Percentiles rank a stretch among this genome's conserved stretches.
Conservation (phyloP, 768 basidiomycete genomes). For the Mycena galopus region DNA sequence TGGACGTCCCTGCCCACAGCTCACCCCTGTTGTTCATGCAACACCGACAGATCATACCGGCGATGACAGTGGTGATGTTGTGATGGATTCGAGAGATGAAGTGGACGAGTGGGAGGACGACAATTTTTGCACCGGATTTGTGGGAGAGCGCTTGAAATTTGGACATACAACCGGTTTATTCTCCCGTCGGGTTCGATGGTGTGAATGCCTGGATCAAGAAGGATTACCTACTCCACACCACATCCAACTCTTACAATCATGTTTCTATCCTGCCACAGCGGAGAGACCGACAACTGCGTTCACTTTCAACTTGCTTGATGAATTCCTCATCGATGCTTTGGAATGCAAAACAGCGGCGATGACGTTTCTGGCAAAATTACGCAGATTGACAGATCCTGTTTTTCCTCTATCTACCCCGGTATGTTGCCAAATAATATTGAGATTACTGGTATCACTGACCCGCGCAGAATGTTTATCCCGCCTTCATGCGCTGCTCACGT, state of each 20-base stretch:
- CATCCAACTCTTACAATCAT: too few species aligned
- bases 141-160: constrained; percentile 1
- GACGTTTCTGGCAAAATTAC: too few species aligned
- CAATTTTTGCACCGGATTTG: neutral
- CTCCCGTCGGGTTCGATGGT: constrained; percentile 17
- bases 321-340: too few species aligned
- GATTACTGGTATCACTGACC: neutral
- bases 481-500: neutral
- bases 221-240: neutral
- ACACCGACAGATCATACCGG: too few species aligned
- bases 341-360: too few species aligned
- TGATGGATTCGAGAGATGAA: neutral
- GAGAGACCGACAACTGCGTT: constrained; percentile 34
- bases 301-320: constrained; percentile 2
- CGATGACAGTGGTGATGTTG: neutral
- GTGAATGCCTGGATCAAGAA: neutral
- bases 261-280: neutral
- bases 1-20: neutral
- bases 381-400: neutral
- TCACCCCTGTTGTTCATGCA: neutral
- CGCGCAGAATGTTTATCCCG: neutral
- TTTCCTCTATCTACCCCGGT: too few species aligned
- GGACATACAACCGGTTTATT: constrained; percentile 11
- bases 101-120: constrained; percentile 17
- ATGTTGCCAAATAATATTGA: too few species aligned